These are phyloP conservation scores for Epicoccum nigrum DNA, from an alignment of 2,329 filamentous ascomycete genomes.

Conservation along the genomic window DNA sequence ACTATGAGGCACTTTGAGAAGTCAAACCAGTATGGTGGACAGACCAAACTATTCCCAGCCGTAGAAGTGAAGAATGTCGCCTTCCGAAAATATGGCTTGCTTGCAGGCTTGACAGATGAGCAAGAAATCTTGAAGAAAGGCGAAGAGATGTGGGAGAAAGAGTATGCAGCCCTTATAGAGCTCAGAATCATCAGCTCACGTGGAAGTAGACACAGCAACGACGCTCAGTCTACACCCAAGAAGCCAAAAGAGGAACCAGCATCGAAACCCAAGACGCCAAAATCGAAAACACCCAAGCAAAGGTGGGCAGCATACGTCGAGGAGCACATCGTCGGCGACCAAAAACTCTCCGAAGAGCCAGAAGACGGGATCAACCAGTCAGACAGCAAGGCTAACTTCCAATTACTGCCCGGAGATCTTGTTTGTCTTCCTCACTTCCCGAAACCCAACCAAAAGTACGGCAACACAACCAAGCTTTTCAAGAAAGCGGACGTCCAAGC, in stretches of 20 bases:
- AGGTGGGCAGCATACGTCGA: constrained; percentile 19
- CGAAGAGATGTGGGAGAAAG: neutral
- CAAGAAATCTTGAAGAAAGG: neutral
- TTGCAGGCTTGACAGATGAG: neutral
- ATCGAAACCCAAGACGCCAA: neutral
- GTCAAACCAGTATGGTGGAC: constrained; percentile 1
- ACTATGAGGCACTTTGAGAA: constrained; percentile 2
- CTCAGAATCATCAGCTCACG: neutral
- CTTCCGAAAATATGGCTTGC: neutral
- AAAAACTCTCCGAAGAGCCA: constrained; percentile 18
- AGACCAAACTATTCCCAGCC: constrained; percentile 2
- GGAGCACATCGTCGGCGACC: neutral
- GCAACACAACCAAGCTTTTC: constrained; percentile 24
- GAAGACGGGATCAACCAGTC: constrained; percentile 19
- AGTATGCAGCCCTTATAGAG: neutral
- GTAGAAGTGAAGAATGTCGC: neutral
- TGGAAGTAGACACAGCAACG: neutral
- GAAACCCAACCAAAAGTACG: constrained; percentile 19
- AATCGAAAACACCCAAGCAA: constrained; percentile 17
- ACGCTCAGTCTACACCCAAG: neutral
- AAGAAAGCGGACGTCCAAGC: constrained; percentile 8
- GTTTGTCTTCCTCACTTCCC: constrained; percentile 16
- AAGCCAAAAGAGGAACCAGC: neutral
- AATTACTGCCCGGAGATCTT: constrained; percentile 16
- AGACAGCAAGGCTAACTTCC: constrained; percentile 16